These are phyloP conservation scores for Talaromyces trachyspermus DNA, from an alignment of 495 filamentous ascomycete genomes.

Conservation along the genomic window DNA sequence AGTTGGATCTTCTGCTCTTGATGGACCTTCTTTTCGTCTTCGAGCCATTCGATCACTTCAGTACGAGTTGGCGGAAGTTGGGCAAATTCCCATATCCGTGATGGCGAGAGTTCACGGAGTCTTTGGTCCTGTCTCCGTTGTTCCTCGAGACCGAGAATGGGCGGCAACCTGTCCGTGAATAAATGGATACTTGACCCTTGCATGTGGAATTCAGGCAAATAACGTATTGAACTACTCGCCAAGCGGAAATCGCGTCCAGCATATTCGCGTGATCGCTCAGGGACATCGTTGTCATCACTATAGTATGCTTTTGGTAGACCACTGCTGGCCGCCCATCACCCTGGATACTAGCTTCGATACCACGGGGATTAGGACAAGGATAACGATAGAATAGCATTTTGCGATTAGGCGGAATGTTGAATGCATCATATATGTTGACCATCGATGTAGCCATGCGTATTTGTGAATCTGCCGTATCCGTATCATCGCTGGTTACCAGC, in stretches of 20 bases:
- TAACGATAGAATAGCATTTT: slow-evolving; percentile 20
- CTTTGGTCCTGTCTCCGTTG: slow-evolving; percentile 43
- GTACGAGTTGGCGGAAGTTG: slow-evolving; percentile 57
- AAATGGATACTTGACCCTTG: slow-evolving; percentile 48
- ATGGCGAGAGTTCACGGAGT: slow-evolving; percentile 31
- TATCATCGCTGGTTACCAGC: background rate
- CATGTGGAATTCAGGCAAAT: slow-evolving; percentile 71
- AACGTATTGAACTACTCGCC: slow-evolving; percentile 64
- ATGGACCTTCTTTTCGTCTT: slow-evolving; percentile 13
- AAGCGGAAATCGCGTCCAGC: slow-evolving; percentile 82
- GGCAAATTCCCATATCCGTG: slow-evolving; percentile 36
- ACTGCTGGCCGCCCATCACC: slow-evolving; percentile 41
- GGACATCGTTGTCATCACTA: slow-evolving; percentile 79
- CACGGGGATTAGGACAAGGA: slow-evolving; percentile 20
- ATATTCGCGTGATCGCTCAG: slow-evolving; percentile 71
- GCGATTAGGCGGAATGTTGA: slow-evolving; percentile 18
- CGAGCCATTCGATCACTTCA: slow-evolving; percentile 67
- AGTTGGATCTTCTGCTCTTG: slow-evolving; percentile 7
- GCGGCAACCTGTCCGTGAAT: slow-evolving; percentile 32
- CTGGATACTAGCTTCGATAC: slow-evolving; percentile 24
- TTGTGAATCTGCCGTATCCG: background rate
- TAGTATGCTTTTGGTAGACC: slow-evolving; percentile 84
- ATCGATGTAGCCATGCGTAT: slow-evolving; percentile 5
- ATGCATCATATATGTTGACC: slow-evolving; percentile 19
- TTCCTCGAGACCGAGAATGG: slow-evolving; percentile 26